Percentiles rank a stretch among this genome's conserved stretches.
phyloP scores from a whole-genome alignment of 345 rosid genomes.

The Aquilaria sinensis region DNA sequence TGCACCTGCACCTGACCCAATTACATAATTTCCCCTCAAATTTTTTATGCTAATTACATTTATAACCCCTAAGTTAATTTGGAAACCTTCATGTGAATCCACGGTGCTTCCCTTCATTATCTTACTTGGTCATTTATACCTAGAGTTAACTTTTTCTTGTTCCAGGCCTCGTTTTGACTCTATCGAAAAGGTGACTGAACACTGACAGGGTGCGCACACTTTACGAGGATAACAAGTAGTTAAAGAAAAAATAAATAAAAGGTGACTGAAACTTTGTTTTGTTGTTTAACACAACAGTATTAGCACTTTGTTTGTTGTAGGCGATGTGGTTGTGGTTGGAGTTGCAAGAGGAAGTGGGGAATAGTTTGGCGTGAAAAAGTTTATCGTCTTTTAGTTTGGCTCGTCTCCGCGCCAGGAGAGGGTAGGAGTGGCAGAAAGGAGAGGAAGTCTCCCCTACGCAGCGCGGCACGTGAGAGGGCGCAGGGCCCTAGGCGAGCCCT shows the following conservation, averaged over 20 bases:
- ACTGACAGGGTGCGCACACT: conserved; percentile 12
- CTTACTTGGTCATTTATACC: neutral
- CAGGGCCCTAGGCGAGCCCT: conserved; percentile 2
- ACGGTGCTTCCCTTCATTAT: neutral
- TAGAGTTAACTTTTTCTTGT: conserved; percentile 2
- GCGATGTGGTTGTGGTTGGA: neutral
- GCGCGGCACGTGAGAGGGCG: conserved; percentile 28
- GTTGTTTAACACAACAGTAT: too few species aligned
- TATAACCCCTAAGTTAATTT: neutral
- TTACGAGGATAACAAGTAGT: conserved; percentile 15
- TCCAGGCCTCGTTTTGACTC: neutral
- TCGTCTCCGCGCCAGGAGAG: too few species aligned
- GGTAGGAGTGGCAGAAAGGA: neutral
- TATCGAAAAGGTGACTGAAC: conserved; percentile 14
- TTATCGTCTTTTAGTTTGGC: conserved; percentile 18
- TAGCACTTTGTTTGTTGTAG: too few species aligned
- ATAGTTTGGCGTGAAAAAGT: conserved; percentile 22
- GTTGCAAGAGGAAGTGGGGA: neutral
- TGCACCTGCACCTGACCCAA: conserved; percentile 8
- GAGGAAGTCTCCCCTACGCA: neutral
- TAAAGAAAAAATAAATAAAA: neutral
- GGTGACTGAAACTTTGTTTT: too few species aligned
- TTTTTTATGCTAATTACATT: neutral
- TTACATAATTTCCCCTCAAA: conserved; percentile 10
- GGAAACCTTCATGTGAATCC: too few species aligned